Conservation (phyloP, 2,329 filamentous ascomycete species). For the Taxawa tesnikishii region DNA sequence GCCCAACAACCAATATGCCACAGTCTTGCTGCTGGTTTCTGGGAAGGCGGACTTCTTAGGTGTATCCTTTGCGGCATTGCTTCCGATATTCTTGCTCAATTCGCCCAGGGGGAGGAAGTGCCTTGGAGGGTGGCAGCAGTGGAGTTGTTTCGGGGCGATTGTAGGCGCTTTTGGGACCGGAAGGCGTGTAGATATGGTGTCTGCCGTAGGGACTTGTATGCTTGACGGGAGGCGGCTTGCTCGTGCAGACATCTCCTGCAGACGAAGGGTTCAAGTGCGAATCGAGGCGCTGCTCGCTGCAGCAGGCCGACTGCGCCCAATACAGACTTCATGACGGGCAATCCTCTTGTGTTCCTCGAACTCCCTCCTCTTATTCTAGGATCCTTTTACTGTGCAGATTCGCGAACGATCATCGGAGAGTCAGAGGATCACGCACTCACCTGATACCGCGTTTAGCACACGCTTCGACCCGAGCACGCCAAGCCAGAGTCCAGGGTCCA, state of each 20-base stretch:
- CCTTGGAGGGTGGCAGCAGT: conserved; percentile 7
- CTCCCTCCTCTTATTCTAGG: too few relatives aligned
- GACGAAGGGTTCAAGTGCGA: conserved; percentile 10
- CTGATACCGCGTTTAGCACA: too few relatives aligned
- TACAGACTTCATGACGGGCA: background rate
- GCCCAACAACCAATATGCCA: conserved; percentile 85
- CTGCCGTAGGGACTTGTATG: conserved; percentile 15
- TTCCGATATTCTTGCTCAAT: conserved; percentile 17
- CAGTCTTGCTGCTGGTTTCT: conserved; percentile 57
- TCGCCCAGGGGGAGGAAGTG: conserved; percentile 18
- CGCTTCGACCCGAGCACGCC: too few relatives aligned
- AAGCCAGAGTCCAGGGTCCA: too few relatives aligned
- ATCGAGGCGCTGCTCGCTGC: background rate
- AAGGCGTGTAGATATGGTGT: conserved; percentile 23
- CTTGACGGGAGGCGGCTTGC: conserved; percentile 9
- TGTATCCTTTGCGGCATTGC: conserved; percentile 2
- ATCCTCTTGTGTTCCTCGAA: too few relatives aligned
- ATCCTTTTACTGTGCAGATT: too few relatives aligned
- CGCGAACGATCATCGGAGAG: too few relatives aligned
- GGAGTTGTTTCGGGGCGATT: conserved; percentile 11
- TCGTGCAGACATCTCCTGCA: conserved; percentile 21
- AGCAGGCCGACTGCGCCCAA: background rate
- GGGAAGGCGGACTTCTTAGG: conserved; percentile 28
- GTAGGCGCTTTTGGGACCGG: conserved; percentile 12
- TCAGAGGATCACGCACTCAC: too few relatives aligned